These are phyloP conservation scores for Gymnopilus junonius DNA, from an alignment of 768 basidiomycete species.

Conservation along the genomic window DNA sequence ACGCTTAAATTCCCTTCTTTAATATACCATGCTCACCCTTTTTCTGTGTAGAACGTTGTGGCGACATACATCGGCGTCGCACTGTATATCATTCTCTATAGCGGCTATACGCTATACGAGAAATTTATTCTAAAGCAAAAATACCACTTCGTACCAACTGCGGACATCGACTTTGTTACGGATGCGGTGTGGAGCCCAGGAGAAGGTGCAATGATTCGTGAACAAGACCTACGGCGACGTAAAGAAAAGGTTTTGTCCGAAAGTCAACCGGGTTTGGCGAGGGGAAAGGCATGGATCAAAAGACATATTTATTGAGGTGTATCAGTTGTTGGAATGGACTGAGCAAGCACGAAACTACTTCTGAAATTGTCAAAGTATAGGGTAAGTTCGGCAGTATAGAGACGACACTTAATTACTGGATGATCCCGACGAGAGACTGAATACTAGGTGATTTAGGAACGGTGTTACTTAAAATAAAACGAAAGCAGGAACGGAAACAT, in stretches of 20 bases:
- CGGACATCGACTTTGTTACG: conserved; percentile 54
- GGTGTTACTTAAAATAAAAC: background rate
- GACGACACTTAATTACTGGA: too few relatives aligned
- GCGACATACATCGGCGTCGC: conserved; percentile 59
- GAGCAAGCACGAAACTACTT: too few relatives aligned
- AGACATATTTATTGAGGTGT: conserved; percentile 7
- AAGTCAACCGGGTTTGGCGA: background rate
- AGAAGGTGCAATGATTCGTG: conserved; percentile 42
- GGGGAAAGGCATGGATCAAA: background rate
- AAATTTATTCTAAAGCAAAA: conserved; percentile 30
- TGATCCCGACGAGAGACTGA: background rate
- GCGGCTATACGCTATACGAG: conserved; percentile 46
- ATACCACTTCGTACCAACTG: conserved; percentile 44
- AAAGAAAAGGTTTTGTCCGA: conserved; percentile 5
- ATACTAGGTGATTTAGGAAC: background rate
- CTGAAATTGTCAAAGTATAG: too few relatives aligned
- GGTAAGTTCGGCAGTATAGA: background rate
- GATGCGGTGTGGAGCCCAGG: conserved; percentile 57
- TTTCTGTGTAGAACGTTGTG: conserved; percentile 47
- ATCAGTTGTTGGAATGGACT: too few relatives aligned
- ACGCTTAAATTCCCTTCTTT: conserved; percentile 1
- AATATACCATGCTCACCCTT: background rate
- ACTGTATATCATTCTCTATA: conserved; percentile 49
- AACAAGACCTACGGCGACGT: conserved; percentile 28
- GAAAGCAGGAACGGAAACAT: background rate